A percentile compares a stretch with the other conserved stretches of the same genome.
Evolutionary conservation across 495 filamentous ascomycete genomes (phyloP).

Genomic region (Penicillium longicatenatum): DNA sequence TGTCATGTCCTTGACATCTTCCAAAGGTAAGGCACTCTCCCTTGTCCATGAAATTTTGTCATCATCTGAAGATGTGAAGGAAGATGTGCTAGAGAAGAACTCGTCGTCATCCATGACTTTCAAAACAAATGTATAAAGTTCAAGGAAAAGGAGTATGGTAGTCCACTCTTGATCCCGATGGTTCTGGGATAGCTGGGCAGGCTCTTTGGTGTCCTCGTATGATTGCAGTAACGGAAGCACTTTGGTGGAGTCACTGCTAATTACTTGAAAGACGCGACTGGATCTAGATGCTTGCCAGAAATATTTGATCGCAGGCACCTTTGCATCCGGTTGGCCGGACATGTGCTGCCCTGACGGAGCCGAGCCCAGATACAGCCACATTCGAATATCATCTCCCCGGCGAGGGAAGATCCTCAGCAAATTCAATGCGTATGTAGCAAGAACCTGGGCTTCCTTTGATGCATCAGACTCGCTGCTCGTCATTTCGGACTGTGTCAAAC

Average conservation of each 20-base stretch:
- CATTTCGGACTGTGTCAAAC: conserved; percentile 29
- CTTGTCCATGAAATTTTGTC: conserved; percentile 51
- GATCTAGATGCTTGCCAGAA: conserved; percentile 79
- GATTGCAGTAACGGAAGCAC: conserved; percentile 61
- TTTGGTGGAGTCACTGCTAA: conserved; percentile 57
- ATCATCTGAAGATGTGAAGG: conserved; percentile 37
- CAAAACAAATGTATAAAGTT: conserved; percentile 89
- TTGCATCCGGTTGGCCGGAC: conserved; percentile 38
- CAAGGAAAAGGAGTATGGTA: conserved; percentile 85
- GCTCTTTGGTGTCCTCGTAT: conserved; percentile 22
- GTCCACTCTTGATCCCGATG: conserved; percentile 77
- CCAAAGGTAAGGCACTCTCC: conserved; percentile 68
- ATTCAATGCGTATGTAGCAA: conserved; percentile 86
- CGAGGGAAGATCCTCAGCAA: conserved; percentile 84
- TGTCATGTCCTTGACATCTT: conserved; percentile 72
- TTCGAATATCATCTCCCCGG: conserved; percentile 84
- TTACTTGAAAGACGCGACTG: conserved; percentile 65
- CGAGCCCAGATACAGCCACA: conserved; percentile 89
- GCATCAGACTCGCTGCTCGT: conserved; percentile 30
- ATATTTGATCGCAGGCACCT: conserved; percentile 76
- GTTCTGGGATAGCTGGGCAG: conserved; percentile 21
- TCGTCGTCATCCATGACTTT: conserved; percentile 90
- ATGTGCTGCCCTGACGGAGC: conserved; percentile 45
- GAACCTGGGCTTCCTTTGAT: conserved; percentile 64
- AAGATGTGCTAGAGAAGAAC: conserved; percentile 48